phyloP scores from a whole-genome alignment of 441 rosid genomes.

The Macaranga tanarius region DNA sequence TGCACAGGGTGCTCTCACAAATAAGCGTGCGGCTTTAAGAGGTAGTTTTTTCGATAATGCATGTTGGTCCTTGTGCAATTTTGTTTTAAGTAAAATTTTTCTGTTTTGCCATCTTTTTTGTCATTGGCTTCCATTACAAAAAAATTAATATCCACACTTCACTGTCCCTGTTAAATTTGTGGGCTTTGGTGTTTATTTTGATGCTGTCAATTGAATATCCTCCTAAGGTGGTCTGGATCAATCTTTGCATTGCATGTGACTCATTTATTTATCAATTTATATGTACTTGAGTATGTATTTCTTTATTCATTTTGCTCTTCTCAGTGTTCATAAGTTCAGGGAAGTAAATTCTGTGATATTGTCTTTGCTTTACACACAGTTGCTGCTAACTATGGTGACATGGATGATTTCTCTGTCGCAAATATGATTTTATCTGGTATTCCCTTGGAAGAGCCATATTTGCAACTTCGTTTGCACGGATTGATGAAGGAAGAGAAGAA shows the following conservation, averaged over 20 bases:
- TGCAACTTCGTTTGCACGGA: slow-evolving; percentile 39
- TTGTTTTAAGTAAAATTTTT: not conserved
- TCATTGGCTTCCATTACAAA: no score
- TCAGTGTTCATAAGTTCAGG: not conserved
- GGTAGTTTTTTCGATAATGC: slow-evolving; percentile 37
- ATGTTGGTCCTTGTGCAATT: not conserved
- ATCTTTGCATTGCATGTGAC: not conserved
- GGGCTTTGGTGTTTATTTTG: not conserved
- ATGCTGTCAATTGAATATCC: not conserved
- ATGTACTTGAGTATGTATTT: not conserved
- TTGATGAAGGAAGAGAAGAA: slow-evolving; percentile 44
- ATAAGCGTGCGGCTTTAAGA: slow-evolving; percentile 48
- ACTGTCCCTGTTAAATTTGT: not conserved
- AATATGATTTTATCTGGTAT: slow-evolving; percentile 70
- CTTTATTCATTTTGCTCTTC: not conserved
- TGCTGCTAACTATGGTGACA: slow-evolving; percentile 43
- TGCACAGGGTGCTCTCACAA: slow-evolving; percentile 36
- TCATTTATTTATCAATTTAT: not conserved
- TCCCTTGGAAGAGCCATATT: slow-evolving; percentile 65
- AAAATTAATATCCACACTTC: no score
- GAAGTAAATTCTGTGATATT: slow-evolving; percentile 10
- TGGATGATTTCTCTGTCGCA: slow-evolving; percentile 44
- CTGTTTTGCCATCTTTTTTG: not conserved
- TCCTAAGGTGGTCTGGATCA: not conserved
- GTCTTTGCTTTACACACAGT: slow-evolving; percentile 36